A percentile compares a stretch with the other conserved stretches of the same genome.
Conservation (phyloP, 164 flowering plant species). For the Cinnamomum micranthum region DNA sequence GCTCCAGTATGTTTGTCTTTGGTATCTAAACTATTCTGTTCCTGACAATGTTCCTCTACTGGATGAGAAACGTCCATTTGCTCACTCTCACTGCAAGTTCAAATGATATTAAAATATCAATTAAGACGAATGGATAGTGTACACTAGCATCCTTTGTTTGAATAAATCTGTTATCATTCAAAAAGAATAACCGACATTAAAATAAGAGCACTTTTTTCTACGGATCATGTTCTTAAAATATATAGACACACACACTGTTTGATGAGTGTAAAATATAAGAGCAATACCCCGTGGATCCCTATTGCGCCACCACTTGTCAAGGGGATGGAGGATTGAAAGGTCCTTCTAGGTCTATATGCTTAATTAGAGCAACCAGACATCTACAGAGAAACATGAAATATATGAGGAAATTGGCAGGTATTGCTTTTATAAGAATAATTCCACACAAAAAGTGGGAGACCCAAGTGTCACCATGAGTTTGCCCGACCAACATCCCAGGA, state of each 20-base stretch:
- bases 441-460: too few relatives aligned
- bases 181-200: too few relatives aligned
- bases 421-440: too few relatives aligned
- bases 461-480: background rate
- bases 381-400: too few relatives aligned
- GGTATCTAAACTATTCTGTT: background rate
- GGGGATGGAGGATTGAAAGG: too few relatives aligned
- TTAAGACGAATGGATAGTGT: background rate
- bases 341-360: too few relatives aligned
- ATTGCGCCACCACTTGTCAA: too few relatives aligned
- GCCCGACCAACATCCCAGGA: too few relatives aligned
- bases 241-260: background rate
- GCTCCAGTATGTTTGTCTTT: constrained; percentile 11
- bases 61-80: background rate
- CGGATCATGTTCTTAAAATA: background rate
- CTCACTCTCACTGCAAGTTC: background rate
- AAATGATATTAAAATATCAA: background rate
- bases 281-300: too few relatives aligned
- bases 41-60: constrained; percentile 2
- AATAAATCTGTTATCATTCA: too few relatives aligned
- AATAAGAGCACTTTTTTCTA: background rate
- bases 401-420: too few relatives aligned
- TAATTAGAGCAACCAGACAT: too few relatives aligned
- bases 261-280: background rate
- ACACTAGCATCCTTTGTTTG: background rate